phyloP scores from a whole-genome alignment of 306 rosid species.

The Biancaea sappan region DNA sequence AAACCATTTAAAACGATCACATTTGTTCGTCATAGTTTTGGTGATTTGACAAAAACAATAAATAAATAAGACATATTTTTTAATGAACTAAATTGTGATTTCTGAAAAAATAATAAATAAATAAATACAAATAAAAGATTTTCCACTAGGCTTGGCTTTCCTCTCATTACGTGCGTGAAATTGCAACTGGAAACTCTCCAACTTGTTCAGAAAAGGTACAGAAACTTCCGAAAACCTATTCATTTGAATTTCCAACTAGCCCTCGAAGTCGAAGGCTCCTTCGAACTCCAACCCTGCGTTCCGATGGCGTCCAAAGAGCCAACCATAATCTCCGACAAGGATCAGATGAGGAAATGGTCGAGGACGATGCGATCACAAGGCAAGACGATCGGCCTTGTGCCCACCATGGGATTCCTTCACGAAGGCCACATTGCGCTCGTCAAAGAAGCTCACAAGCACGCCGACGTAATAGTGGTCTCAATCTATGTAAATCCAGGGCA shows the following conservation, averaged over 20 bases:
- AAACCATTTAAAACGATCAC: too few species aligned
- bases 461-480: conserved; percentile 66
- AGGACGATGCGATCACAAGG: conserved; percentile 74
- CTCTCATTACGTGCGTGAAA: too few species aligned
- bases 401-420: conserved; percentile 95
- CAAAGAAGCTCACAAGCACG: conserved; percentile 51
- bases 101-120: too few species aligned
- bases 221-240: not conserved
- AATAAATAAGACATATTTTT: too few species aligned
- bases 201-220: not conserved
- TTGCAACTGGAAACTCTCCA: not conserved
- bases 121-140: too few species aligned
- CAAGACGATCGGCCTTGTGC: conserved; percentile 63
- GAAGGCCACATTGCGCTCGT: conserved; percentile 78
- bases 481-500: conserved; percentile 90
- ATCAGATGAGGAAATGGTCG: conserved; percentile 77
- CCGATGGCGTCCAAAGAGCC: conserved; percentile 57
- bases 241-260: too few species aligned
- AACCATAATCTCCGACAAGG: conserved; percentile 54
- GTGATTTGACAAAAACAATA: too few species aligned
- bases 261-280: not conserved
- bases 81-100: too few species aligned
- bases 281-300: not conserved
- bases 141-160: too few species aligned
- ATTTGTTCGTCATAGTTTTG: too few species aligned